phyloP scores from a whole-genome alignment of 2,329 filamentous ascomycete species.

The Pezicula neosporulosa region DNA sequence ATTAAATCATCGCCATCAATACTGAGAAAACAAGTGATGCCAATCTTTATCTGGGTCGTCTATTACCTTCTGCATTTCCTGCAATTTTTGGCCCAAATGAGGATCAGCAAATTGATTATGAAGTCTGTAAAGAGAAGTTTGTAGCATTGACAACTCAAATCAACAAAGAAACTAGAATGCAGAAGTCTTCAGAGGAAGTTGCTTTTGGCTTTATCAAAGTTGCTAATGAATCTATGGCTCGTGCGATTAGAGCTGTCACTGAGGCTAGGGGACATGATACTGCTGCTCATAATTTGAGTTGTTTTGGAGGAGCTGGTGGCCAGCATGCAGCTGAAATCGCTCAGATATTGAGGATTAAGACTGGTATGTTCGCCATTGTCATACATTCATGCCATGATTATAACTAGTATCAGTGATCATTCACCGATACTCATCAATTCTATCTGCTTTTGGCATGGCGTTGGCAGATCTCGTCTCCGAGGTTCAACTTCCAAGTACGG shows the following conservation, averaged over 20 bases:
- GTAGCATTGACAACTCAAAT: constrained; percentile 46
- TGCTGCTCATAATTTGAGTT: constrained; percentile 78
- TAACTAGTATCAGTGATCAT: constrained; percentile 64
- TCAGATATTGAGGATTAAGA: constrained; percentile 30
- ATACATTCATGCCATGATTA: too few relatives aligned
- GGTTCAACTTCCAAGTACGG: too few relatives aligned
- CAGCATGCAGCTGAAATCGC: constrained; percentile 27
- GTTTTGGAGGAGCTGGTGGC: constrained; percentile 85
- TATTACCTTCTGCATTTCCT: constrained; percentile 62
- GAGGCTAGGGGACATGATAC: constrained; percentile 89
- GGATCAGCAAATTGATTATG: constrained; percentile 46
- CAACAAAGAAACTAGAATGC: constrained; percentile 53
- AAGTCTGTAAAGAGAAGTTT: constrained; percentile 22
- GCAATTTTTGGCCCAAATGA: constrained; percentile 71
- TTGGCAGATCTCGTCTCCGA: constrained; percentile 56
- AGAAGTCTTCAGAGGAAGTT: constrained; percentile 59
- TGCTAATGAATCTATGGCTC: constrained; percentile 84
- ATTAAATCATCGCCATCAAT: too few relatives aligned
- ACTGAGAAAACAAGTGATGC: constrained; percentile 42
- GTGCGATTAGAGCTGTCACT: constrained; percentile 82
- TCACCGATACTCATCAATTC: constrained; percentile 79
- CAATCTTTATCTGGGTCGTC: constrained; percentile 63
- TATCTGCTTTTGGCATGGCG: constrained; percentile 88
- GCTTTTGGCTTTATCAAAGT: constrained; percentile 72
- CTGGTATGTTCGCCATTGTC: constrained; percentile 72